Conservation (phyloP, 2,329 filamentous ascomycete species). For the Calonectria pseudoreteaudii region DNA sequence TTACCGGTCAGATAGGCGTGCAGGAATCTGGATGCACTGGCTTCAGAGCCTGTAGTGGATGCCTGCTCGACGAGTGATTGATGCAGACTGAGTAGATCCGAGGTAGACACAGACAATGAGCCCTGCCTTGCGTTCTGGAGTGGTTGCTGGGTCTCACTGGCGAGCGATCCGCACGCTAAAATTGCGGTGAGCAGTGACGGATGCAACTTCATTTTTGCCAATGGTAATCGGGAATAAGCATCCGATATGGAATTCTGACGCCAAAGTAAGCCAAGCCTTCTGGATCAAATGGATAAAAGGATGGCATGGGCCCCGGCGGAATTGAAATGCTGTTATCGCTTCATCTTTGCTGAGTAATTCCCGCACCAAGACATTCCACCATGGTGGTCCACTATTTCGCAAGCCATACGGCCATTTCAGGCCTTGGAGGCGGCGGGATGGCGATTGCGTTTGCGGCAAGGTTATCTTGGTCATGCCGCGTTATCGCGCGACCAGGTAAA, state of each 20-base stretch:
- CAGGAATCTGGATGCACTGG: not conserved
- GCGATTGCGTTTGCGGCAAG: not conserved
- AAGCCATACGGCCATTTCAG: not conserved
- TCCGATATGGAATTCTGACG: not conserved
- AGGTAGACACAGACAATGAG: not conserved
- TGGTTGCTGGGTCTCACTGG: not conserved
- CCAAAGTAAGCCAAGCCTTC: not conserved
- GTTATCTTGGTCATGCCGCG: not conserved
- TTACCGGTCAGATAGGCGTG: slow-evolving; percentile 63
- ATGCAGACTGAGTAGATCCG: not conserved
- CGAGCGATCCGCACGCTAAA: not conserved
- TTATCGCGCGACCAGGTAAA: not conserved
- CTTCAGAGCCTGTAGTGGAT: not conserved
- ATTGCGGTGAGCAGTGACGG: not conserved
- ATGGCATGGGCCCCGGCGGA: not conserved
- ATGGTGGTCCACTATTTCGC: slow-evolving; percentile 1
- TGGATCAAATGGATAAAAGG: too few relatives aligned
- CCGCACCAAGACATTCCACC: not conserved
- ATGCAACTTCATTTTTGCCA: not conserved
- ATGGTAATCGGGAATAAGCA: not conserved
- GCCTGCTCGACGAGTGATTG: not conserved
- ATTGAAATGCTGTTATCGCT: not conserved
- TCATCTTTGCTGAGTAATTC: not conserved
- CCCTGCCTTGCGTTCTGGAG: not conserved
- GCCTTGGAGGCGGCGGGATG: not conserved